Percentiles rank a stretch among this genome's conserved stretches.
Evolutionary conservation across 73 alveolate species (phyloP).

Genomic region (Paramecium tetraurelia): DNA sequence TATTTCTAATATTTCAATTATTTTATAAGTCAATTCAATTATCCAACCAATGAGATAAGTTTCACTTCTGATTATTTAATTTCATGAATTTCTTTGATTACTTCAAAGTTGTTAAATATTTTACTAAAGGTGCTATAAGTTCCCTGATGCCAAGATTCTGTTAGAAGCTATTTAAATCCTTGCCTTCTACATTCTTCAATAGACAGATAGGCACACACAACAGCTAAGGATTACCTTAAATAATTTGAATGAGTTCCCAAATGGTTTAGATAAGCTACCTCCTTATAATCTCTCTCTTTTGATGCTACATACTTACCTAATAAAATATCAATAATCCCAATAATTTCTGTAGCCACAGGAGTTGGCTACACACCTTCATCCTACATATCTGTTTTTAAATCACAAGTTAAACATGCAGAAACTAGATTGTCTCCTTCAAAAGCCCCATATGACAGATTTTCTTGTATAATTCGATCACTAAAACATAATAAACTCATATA

Average conservation of each 20-base stretch:
- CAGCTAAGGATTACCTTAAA: not conserved
- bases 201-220: not conserved
- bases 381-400: not conserved
- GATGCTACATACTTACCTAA: not conserved
- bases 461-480: not conserved
- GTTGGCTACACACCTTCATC: not conserved
- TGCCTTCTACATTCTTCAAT: not conserved
- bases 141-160: not conserved
- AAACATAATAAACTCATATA: not conserved
- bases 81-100: not conserved
- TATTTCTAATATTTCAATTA: no score
- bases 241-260: not conserved
- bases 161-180: not conserved
- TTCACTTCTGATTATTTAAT: no score
- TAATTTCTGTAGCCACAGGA: not conserved
- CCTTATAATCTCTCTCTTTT: not conserved
- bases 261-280: not conserved
- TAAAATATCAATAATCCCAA: not conserved
- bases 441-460: not conserved
- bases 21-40: no score
- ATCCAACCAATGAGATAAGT: no score
- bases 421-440: not conserved
- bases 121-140: not conserved
- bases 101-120: not conserved
- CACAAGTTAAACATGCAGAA: not conserved